Percentiles rank a stretch among this genome's conserved stretches.
Conservation (phyloP, 495 filamentous ascomycete genomes). For the Neurospora sp. region DNA sequence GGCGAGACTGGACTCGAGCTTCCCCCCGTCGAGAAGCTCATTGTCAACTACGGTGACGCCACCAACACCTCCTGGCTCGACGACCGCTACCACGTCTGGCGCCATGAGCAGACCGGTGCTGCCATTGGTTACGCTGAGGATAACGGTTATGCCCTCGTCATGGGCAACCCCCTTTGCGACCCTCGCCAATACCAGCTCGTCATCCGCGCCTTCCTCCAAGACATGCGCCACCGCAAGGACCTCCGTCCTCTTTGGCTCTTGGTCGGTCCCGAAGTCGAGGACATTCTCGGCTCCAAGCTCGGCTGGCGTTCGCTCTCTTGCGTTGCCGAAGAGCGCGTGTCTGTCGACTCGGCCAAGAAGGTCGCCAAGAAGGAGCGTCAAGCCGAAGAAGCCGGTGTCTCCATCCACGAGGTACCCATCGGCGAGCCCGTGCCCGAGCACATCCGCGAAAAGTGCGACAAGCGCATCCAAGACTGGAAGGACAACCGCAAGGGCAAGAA, state of each 20-base stretch:
- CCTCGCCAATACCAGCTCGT: slow-evolving; percentile 57
- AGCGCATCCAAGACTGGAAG: slow-evolving; percentile 69
- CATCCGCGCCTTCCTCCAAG: slow-evolving; percentile 60
- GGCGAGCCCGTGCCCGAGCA: slow-evolving; percentile 54
- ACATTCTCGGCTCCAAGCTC: slow-evolving; percentile 60
- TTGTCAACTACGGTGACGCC: slow-evolving; percentile 84
- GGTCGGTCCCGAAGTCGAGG: slow-evolving; percentile 56
- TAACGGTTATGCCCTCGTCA: slow-evolving; percentile 63
- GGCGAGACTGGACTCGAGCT: slow-evolving; percentile 38
- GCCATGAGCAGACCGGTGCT: slow-evolving; percentile 63
- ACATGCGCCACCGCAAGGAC: slow-evolving; percentile 57
- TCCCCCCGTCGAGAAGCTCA: slow-evolving; percentile 67
- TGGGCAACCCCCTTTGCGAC: slow-evolving; percentile 75
- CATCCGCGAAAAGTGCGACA: slow-evolving; percentile 52
- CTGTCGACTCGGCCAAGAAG: slow-evolving; percentile 60
- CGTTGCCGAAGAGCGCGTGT: slow-evolving; percentile 72
- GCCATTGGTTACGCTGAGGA: slow-evolving; percentile 68
- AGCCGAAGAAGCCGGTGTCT: slow-evolving; percentile 68
- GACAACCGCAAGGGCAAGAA: slow-evolving; percentile 59
- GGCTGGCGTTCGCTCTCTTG: slow-evolving; percentile 78
- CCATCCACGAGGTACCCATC: slow-evolving; percentile 53
- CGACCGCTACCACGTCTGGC: slow-evolving; percentile 72
- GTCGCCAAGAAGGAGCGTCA: slow-evolving; percentile 51
- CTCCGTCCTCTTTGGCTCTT: slow-evolving; percentile 78
- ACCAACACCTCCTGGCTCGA: slow-evolving; percentile 84